phyloP scores from a whole-genome alignment of 2,329 filamentous ascomycete species.

The Didymella keratinophila region DNA sequence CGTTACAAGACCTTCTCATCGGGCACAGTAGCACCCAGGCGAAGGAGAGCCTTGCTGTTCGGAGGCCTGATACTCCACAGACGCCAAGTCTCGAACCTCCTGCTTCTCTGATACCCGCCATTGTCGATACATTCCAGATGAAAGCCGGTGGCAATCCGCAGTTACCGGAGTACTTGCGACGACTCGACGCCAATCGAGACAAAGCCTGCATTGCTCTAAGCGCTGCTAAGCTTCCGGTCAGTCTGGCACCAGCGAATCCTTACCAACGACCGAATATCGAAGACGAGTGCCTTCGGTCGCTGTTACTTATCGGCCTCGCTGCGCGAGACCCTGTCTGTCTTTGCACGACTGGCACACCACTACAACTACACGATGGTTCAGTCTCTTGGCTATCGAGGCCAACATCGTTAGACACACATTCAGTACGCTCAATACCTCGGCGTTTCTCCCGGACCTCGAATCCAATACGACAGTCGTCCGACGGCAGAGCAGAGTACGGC shows the following conservation, averaged over 20 bases:
- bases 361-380: constrained; percentile 45
- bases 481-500: constrained; percentile 50
- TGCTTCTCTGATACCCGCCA: constrained; percentile 27
- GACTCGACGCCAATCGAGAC: constrained; percentile 54
- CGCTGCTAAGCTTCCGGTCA: constrained; percentile 51
- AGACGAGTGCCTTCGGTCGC: constrained; percentile 53
- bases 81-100: constrained; percentile 9
- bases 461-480: constrained; percentile 39
- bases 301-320: constrained; percentile 52
- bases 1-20: constrained; percentile 34
- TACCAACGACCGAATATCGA: constrained; percentile 45
- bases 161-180: constrained; percentile 50
- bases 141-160: constrained; percentile 54
- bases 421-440: constrained; percentile 17
- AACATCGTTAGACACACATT: constrained; percentile 33
- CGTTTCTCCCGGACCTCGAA: constrained; percentile 24
- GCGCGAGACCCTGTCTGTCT: constrained; percentile 53
- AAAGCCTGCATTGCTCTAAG: constrained; percentile 54
- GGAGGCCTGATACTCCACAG: constrained; percentile 30
- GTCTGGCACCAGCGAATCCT: constrained; percentile 40
- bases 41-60: constrained; percentile 18
- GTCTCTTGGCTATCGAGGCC: constrained; percentile 46
- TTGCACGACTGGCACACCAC: constrained; percentile 47
- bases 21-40: constrained; percentile 10
- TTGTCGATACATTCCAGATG: constrained; percentile 52